Conservation (phyloP, 2,329 filamentous ascomycete species). For the Lojkania enalia region DNA sequence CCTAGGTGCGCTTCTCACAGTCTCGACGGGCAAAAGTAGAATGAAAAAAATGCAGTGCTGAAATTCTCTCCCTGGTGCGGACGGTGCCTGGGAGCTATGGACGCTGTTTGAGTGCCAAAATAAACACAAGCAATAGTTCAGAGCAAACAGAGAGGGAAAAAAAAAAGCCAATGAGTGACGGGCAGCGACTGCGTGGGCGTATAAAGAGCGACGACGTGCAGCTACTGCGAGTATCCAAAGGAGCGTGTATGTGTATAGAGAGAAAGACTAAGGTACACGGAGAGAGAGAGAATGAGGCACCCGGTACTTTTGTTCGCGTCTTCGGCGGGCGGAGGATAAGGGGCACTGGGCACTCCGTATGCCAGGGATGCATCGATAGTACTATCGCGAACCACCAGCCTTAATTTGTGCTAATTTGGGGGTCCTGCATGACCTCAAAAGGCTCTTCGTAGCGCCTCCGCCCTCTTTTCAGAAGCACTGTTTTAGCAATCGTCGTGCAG, state of each 20-base stretch:
- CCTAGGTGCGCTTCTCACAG: constrained; percentile 36
- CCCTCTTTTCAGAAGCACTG: constrained; percentile 26
- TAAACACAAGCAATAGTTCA: constrained; percentile 11
- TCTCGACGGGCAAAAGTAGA: constrained; percentile 3
- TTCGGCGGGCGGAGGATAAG: constrained; percentile 28
- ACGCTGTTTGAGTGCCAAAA: no score
- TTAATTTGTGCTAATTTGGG: constrained; percentile 40
- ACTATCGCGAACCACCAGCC: constrained; percentile 39
- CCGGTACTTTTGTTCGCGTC: constrained; percentile 32
- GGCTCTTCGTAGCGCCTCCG: constrained; percentile 23
- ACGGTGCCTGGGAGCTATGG: constrained; percentile 16
- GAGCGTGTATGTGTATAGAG: constrained; percentile 21
- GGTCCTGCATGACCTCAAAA: constrained; percentile 38
- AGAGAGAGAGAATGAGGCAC: constrained; percentile 21
- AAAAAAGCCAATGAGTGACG: constrained; percentile 27
- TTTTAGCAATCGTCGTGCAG: constrained; percentile 31
- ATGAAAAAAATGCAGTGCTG: constrained; percentile 9
- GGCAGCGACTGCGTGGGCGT: constrained; percentile 18
- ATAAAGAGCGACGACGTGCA: constrained; percentile 32
- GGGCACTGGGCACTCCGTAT: constrained; percentile 21
- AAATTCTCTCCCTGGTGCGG: constrained; percentile 9
- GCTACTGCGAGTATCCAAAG: constrained; percentile 28
- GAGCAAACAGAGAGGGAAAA: constrained; percentile 10
- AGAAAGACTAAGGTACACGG: constrained; percentile 14
- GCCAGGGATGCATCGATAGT: constrained; percentile 28